These are phyloP conservation scores for Podaxis mareebaensis DNA, from an alignment of 768 basidiomycete species.

Conservation along the genomic window DNA sequence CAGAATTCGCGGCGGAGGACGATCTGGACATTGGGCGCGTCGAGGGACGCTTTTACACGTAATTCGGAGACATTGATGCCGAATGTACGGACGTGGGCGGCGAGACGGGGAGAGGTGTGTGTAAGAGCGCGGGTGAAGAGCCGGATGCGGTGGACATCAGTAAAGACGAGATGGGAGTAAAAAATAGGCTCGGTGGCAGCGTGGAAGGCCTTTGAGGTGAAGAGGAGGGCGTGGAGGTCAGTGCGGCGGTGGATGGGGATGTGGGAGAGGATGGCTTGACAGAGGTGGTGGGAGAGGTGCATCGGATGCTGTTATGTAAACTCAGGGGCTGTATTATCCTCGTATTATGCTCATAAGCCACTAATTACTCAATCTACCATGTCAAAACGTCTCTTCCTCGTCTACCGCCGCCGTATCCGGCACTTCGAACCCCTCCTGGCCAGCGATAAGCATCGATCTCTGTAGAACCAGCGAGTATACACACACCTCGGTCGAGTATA, in stretches of 20 bases:
- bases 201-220: constrained; percentile 48
- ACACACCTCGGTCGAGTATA: constrained; percentile 92
- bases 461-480: background rate
- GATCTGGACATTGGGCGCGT: constrained; percentile 8
- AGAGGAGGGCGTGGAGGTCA: constrained; percentile 45
- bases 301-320: constrained; percentile 1
- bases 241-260: constrained; percentile 19
- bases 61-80: constrained; percentile 32
- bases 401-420: constrained; percentile 65
- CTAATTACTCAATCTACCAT: background rate
- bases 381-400: constrained; percentile 80
- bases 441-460: constrained; percentile 1
- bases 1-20: constrained; percentile 40
- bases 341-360: no score
- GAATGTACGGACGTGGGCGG: constrained; percentile 42
- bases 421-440: constrained; percentile 91
- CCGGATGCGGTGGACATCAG: constrained; percentile 34
- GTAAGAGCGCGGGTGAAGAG: constrained; percentile 41
- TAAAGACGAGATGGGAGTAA: constrained; percentile 43
- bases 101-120: constrained; percentile 35
- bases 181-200: constrained; percentile 46
- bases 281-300: background rate
- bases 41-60: background rate
- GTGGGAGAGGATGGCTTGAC: constrained; percentile 1
- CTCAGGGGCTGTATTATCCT: background rate